phyloP scores from a whole-genome alignment of 805 yeast species.

The Sugiyamaella chiloensis region DNA sequence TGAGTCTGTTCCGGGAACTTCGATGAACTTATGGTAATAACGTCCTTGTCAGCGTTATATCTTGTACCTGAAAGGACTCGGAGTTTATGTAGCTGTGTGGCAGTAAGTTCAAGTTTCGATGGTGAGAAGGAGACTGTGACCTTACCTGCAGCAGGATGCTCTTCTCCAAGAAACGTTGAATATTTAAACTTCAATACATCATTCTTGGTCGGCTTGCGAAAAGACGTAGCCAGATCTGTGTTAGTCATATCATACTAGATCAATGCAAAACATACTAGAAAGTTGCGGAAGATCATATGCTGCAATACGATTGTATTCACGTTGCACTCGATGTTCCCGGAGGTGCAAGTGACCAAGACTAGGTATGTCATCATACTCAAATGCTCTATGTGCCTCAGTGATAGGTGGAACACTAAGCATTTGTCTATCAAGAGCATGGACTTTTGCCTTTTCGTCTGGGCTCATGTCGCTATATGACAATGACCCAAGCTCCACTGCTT shows the following conservation, averaged over 20 bases:
- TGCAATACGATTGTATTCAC: slow-evolving; percentile 75
- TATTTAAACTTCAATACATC: slow-evolving; percentile 56
- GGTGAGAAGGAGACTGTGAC: slow-evolving; percentile 60
- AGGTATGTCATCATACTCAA: slow-evolving; percentile 63
- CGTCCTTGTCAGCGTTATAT: slow-evolving; percentile 59
- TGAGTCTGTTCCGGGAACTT: slow-evolving; percentile 76
- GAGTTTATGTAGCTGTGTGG: slow-evolving; percentile 64
- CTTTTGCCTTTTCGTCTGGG: slow-evolving; percentile 18
- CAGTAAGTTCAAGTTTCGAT: slow-evolving; percentile 40
- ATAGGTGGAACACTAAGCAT: slow-evolving; percentile 25
- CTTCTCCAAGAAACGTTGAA: slow-evolving; percentile 71
- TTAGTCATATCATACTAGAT: too few species aligned
- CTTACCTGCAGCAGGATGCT: slow-evolving; percentile 63
- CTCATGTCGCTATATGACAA: slow-evolving; percentile 18
- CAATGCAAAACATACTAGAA: slow-evolving; percentile 46
- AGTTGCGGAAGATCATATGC: slow-evolving; percentile 91
- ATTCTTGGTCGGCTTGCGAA: slow-evolving; percentile 43
- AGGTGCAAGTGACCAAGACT: slow-evolving; percentile 68
- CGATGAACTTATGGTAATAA: slow-evolving; percentile 61
- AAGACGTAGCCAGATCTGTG: slow-evolving; percentile 51
- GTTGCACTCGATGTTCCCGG: slow-evolving; percentile 67
- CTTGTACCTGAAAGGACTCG: slow-evolving; percentile 75
- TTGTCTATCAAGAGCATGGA: slow-evolving; percentile 24
- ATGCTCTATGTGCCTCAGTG: slow-evolving; percentile 28
- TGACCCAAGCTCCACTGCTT: slow-evolving; percentile 24